Conservation (phyloP, 371 early-diverging fungal genomes). For the Lichtheimia ramosa region DNA sequence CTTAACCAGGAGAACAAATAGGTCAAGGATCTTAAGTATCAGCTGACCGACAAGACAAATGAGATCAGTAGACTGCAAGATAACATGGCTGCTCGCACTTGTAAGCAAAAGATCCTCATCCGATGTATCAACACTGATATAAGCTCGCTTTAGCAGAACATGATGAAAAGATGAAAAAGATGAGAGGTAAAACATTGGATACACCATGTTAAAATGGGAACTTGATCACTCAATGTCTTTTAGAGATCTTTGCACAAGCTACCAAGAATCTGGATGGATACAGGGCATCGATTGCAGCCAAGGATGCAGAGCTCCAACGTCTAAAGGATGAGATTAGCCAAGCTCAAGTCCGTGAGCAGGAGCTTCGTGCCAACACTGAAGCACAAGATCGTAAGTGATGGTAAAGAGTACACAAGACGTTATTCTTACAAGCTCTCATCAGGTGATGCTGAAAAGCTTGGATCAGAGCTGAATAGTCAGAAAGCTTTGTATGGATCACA, state of each 20-base stretch:
- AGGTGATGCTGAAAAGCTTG: constrained; percentile 50
- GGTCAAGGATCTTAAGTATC: constrained; percentile 45
- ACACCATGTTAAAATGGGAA: not conserved
- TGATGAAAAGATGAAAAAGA: constrained; percentile 45
- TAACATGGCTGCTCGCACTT: constrained; percentile 25
- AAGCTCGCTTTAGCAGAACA: constrained; percentile 31
- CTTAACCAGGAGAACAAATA: not conserved
- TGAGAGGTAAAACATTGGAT: constrained; percentile 36
- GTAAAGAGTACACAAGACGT: not conserved
- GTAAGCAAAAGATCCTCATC: constrained; percentile 16
- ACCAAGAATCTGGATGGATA: constrained; percentile 62
- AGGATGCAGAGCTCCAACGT: constrained; percentile 50
- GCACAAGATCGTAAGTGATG: constrained; percentile 38
- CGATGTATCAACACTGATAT: not conserved
- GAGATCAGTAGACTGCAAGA: constrained; percentile 33
- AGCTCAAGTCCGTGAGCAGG: constrained; percentile 32
- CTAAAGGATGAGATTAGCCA: constrained; percentile 42
- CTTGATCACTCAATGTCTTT: not conserved
- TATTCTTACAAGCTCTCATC: not conserved
- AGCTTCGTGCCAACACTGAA: constrained; percentile 31
- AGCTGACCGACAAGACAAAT: constrained; percentile 27
- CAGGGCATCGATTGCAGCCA: constrained; percentile 54
- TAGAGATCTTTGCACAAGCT: constrained; percentile 62
- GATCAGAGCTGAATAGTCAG: constrained; percentile 41
- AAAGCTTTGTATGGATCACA: constrained; percentile 46